These are phyloP conservation scores for Mucor circinelloides DNA, from an alignment of 371 early-diverging fungal genomes.

Conservation along the genomic window DNA sequence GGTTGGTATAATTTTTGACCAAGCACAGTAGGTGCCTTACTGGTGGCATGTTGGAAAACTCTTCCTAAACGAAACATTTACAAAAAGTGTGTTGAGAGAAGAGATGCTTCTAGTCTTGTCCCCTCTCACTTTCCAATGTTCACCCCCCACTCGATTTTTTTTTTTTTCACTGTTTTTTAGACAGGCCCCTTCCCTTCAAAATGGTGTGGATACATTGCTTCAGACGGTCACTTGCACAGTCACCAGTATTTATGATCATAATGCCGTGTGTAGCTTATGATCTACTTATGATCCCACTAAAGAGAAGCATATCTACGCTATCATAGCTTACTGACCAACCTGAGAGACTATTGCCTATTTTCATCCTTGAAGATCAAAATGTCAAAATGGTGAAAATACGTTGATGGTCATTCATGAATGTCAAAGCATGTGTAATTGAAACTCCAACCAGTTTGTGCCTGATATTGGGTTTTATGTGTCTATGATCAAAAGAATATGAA, in stretches of 20 bases:
- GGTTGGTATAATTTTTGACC: conserved; percentile 8
- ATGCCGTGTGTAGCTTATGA: not conserved
- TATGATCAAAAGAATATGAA: not conserved
- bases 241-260: not conserved
- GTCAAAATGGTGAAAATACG: not conserved
- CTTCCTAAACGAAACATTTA: conserved; percentile 26
- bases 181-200: conserved; percentile 6
- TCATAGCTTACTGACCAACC: not conserved
- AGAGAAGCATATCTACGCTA: too few relatives aligned
- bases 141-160: not conserved
- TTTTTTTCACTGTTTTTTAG: conserved; percentile 2
- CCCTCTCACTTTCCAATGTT: not conserved
- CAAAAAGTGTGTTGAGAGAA: not conserved
- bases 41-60: conserved; percentile 19
- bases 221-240: not conserved
- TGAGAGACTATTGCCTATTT: not conserved
- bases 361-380: not conserved
- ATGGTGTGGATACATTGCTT: not conserved
- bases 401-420: not conserved
- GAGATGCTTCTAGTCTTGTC: not conserved
- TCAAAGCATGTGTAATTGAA: not conserved
- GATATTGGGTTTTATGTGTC: not conserved
- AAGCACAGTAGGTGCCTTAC: conserved; percentile 17
- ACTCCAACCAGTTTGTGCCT: not conserved
- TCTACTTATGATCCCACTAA: not conserved